Base-by-base conservation (phyloP, 441 rosid species). In the Erodium moschatum region DNA sequence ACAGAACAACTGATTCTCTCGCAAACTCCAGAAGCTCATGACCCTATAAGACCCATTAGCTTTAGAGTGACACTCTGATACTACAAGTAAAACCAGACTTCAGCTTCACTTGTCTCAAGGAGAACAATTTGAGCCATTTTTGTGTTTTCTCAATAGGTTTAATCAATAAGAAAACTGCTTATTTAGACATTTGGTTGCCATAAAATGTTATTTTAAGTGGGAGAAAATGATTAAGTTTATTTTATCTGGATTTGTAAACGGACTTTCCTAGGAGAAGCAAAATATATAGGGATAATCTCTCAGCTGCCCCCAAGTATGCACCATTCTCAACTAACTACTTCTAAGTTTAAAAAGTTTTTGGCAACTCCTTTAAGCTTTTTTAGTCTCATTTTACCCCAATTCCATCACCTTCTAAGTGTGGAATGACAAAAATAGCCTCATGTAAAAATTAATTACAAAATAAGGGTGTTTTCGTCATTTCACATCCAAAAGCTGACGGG, bases 21-120 rank as follows among this genome's bases (percentile, higher is more conserved):
- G 93, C 96, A 84, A 96, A 92, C 85, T 88, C 97, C 67, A 96
- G 96, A 75, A 92, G 98, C 70, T 96, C 98, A 69, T 92, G 97
- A 72, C 99, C 98, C 98, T 96, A 80, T 61, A 74, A 73, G 71
- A 85, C 20, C 78, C 70, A 80, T 69, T 63, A 77, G 72, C 67
- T 62, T 85, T 70, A 86, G 82, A 70, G 52, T 19, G 63, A 64
- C 54, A 67, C 50, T 31, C 50, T 16, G 58, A 62, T 61, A 67
- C 50, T 48, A 35, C n/a, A 40, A 52, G 19, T 64, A 38, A 65
- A 68, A 64, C 11, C 6, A 70, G 67, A 64, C 54, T 67, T 70
- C 72, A 71, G 18, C 64, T 60, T 9, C n/a, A 10, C 20, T 60
- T 61, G 16, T 24, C 9, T 24, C 20, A 61, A 24, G 31, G 65